phyloP scores from a whole-genome alignment of 306 rosid genomes.

The Glycine latifolia region DNA sequence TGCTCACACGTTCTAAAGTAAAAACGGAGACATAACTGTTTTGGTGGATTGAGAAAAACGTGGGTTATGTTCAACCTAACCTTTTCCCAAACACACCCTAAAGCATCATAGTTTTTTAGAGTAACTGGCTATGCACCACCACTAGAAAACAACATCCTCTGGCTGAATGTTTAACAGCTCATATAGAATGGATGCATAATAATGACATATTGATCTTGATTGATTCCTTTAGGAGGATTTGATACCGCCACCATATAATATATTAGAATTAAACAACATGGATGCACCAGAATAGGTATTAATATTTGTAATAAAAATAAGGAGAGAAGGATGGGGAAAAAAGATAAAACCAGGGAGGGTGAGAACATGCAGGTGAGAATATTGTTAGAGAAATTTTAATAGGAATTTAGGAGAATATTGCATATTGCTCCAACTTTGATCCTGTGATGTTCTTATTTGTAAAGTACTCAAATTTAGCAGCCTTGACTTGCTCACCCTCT shows the following conservation, averaged over 20 bases:
- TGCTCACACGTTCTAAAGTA: not conserved
- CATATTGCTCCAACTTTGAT: not conserved
- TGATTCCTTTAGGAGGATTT: not conserved
- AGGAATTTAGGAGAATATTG: not conserved
- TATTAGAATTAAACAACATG: not conserved
- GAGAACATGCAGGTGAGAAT: constrained; percentile 12
- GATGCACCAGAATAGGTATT: constrained; percentile 19
- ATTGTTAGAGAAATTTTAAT: not conserved
- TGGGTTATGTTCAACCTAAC: not conserved
- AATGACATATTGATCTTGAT: not conserved
- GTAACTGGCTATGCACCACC: not conserved
- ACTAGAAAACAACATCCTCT: constrained; percentile 7
- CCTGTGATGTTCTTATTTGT: not conserved
- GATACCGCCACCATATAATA: not conserved
- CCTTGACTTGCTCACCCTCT: not conserved
- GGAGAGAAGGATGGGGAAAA: not conserved
- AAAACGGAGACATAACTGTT: not conserved
- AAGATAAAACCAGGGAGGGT: not conserved
- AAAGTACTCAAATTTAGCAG: not conserved
- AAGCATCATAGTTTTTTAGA: not conserved
- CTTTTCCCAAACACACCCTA: not conserved
- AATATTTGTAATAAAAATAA: not conserved
- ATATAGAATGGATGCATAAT: constrained; percentile 16
- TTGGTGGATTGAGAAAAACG: not conserved
- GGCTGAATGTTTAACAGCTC: constrained; percentile 22